Conservation (phyloP, 169 alveolate genomes). For the Plasmodium vinckei region DNA sequence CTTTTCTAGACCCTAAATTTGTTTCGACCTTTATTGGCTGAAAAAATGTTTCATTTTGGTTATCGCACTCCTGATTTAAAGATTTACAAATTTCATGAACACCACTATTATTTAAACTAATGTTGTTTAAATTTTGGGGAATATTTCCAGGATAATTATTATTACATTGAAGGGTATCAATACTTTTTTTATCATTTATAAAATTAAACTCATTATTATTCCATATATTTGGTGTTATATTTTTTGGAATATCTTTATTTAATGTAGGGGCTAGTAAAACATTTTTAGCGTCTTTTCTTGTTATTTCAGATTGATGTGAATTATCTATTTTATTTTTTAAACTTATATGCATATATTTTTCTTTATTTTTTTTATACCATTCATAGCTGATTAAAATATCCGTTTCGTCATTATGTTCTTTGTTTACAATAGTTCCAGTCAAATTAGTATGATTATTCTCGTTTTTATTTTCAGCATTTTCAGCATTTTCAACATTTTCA, state of each 20-base stretch:
- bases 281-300: background rate
- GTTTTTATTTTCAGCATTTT: background rate
- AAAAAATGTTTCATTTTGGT: slow-evolving; percentile 16
- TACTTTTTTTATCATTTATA: background rate
- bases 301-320: background rate
- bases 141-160: background rate
- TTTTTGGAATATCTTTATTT: background rate
- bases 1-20: background rate
- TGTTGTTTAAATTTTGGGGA: background rate
- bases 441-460: background rate
- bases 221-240: background rate
- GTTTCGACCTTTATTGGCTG: slow-evolving; percentile 4
- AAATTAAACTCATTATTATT: background rate
- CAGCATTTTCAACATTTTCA: too few relatives aligned
- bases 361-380: slow-evolving; percentile 67
- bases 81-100: slow-evolving; percentile 16
- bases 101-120: slow-evolving; percentile 25
- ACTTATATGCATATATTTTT: slow-evolving; percentile 64
- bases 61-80: slow-evolving; percentile 8
- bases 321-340: slow-evolving; percentile 28
- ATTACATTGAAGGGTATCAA: background rate
- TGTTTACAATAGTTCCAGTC: background rate
- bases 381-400: slow-evolving; percentile 53
- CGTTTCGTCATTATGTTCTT: background rate
- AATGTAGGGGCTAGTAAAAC: slow-evolving; percentile 5